Percentiles rank a stretch among this genome's conserved stretches.
Conservation (phyloP, 176 grass and related monocot genomes). For the Cocos nucifera region DNA sequence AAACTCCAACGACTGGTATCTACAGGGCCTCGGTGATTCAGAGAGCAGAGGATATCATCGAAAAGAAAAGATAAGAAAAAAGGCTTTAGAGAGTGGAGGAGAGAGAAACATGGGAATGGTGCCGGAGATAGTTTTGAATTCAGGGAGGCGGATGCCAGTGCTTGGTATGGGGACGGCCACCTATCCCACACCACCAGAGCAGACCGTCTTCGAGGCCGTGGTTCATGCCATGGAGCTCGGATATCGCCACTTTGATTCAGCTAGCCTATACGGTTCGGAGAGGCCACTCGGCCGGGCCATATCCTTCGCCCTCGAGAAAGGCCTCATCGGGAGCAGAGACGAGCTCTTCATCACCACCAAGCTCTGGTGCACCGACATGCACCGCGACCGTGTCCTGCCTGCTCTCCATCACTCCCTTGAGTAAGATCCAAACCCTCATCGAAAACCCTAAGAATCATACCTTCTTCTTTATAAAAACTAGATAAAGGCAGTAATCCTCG, state of each 20-base stretch:
- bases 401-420: slow-evolving; percentile 14
- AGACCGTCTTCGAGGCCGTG: slow-evolving; percentile 20
- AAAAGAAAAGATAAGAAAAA: too few relatives aligned
- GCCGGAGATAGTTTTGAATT: too few relatives aligned
- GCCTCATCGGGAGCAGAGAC: slow-evolving; percentile 32
- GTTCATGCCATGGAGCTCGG: slow-evolving; percentile 44
- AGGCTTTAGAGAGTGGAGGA: too few relatives aligned
- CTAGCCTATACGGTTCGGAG: slow-evolving; percentile 34
- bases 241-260: slow-evolving; percentile 68
- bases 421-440: not conserved
- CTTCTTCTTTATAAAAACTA: too few relatives aligned
- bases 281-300: slow-evolving; percentile 30
- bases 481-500: too few relatives aligned
- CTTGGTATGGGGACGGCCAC: slow-evolving; percentile 39
- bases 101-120: too few relatives aligned
- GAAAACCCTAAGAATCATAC: too few relatives aligned
- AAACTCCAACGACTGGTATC: too few relatives aligned
- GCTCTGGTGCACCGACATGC: slow-evolving; percentile 30
- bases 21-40: too few relatives aligned
- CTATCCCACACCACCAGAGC: not conserved
- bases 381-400: slow-evolving; percentile 12
- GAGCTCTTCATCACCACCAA: slow-evolving; percentile 76
- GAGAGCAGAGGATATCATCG: too few relatives aligned
- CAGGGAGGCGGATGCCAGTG: slow-evolving; percentile 22
- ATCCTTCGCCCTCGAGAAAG: slow-evolving; percentile 20